Base-by-base conservation (phyloP, 2,329 filamentous ascomycete genomes). In the Fonsecaea pugnacius region DNA sequence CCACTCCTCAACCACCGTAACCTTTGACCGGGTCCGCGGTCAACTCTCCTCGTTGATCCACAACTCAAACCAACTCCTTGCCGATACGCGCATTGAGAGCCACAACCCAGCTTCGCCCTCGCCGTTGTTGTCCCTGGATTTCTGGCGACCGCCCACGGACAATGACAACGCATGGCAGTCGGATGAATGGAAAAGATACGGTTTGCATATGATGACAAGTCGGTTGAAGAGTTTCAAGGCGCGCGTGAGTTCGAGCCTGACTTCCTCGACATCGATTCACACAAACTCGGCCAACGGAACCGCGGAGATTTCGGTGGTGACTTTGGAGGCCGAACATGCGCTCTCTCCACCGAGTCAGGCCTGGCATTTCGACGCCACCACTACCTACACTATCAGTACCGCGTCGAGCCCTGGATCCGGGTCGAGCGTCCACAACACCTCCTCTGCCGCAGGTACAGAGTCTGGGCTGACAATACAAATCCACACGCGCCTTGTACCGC, bases 271-370 rank as follows among this genome's bases (percentile, higher is more conserved):
- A 18, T 24, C 2, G 6, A 35, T n/a, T 18, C 7, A 48, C 9
- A 6, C 43, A 24, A 10, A 24, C 24, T 24, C 21, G 43, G 43
- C 43, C 4, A 21, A 48, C 21, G 21, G 21, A 21, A 24, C 9
- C 18, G 43, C 27, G 21, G 32, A 48, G 35, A n/a, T 46, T n/a
- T 16, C 48, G 16, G 43, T 83, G 7, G 76, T 83, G 6, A 77
- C 78, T 35, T 82, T 81, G 0, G 84, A 80, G n/a, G 55, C 63
- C 8, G 46, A 56, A 21, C 65, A 67, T 24, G 61, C 52, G 57
- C 74, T 88, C 56, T 82, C 83, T 0, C 87, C 89, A 0, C 84
- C 86, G 0, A 80, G 88, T 1, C 79, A 89, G 0, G 83, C 81
- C 30, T 91, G 88, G 87, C 83, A 82, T 2, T 82, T 78, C 70